Percentiles rank a stretch among this genome's conserved stretches.
Conservation (phyloP, 495 filamentous ascomycete genomes). For the Pseudomonodictys pantanalensis region DNA sequence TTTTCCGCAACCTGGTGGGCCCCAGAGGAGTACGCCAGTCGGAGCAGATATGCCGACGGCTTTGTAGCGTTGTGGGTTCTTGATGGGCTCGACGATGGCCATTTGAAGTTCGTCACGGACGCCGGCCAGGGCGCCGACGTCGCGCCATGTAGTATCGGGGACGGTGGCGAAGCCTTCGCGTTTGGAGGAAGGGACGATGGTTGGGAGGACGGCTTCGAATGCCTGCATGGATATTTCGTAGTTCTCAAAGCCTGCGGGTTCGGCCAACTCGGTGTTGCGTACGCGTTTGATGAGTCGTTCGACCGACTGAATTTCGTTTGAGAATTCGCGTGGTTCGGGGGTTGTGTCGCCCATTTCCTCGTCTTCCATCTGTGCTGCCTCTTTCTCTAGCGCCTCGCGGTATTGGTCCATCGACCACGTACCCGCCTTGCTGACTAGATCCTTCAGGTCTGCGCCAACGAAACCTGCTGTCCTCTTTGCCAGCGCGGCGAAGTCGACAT, state of each 20-base stretch:
- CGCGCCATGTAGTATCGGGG: constrained; percentile 91
- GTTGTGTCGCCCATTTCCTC: constrained; percentile 35
- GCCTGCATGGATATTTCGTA: constrained; percentile 57
- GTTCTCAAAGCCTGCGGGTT: constrained; percentile 43
- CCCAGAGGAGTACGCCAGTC: constrained; percentile 92
- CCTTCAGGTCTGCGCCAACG: constrained; percentile 81
- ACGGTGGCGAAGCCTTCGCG: constrained; percentile 96
- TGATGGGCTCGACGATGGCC: constrained; percentile 91
- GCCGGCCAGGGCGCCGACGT: constrained; percentile 80
- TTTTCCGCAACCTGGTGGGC: constrained; percentile 94
- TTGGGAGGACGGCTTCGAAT: constrained; percentile 73
- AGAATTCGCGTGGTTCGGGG: constrained; percentile 41
- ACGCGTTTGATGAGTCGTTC: constrained; percentile 55
- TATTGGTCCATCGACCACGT: constrained; percentile 59
- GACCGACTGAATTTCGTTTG: constrained; percentile 38
- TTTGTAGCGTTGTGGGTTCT: constrained; percentile 73
- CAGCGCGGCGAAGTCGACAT: constrained; percentile 74
- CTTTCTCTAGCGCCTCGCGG: constrained; percentile 38
- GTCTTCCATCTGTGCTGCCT: constrained; percentile 28
- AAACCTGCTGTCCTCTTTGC: constrained; percentile 92
- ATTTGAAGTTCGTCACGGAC: constrained; percentile 80
- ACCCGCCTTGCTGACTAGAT: constrained; percentile 51
- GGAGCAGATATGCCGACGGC: constrained; percentile 83
- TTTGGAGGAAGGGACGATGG: constrained; percentile 89
- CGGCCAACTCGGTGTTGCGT: constrained; percentile 42